phyloP scores from a whole-genome alignment of 169 alveolate genomes.

The Plasmodium knowlesi region DNA sequence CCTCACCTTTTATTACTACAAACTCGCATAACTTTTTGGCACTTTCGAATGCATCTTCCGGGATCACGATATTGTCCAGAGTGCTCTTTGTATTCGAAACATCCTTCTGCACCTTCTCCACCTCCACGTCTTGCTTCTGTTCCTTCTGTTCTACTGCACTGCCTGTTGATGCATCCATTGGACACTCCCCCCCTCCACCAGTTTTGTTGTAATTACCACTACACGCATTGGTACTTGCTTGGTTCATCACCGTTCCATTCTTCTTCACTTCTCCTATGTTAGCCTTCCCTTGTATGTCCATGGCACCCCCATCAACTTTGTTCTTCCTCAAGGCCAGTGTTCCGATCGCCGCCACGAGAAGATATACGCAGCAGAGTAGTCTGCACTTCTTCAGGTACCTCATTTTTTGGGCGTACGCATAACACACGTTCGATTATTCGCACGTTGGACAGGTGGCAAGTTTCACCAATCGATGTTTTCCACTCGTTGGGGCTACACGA shows the following conservation, averaged over 20 bases:
- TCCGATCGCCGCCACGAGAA: background rate
- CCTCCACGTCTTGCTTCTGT: background rate
- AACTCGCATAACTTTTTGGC: slow-evolving; percentile 38
- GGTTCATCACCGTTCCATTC: background rate
- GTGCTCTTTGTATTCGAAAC: background rate
- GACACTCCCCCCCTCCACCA: background rate
- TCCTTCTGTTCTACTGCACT: background rate
- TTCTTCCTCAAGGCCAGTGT: background rate
- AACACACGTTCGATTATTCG: background rate
- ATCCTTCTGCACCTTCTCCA: background rate
- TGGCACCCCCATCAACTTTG: background rate
- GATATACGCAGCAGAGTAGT: background rate
- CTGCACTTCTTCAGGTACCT: background rate
- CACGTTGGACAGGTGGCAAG: background rate
- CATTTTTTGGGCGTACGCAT: background rate
- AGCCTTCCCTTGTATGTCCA: background rate
- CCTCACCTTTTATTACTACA: slow-evolving; percentile 15
- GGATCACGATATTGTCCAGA: slow-evolving; percentile 2
- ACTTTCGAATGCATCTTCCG: slow-evolving; percentile 35
- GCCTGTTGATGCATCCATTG: background rate
- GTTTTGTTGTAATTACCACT: background rate
- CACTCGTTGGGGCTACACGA: background rate
- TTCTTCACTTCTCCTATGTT: background rate
- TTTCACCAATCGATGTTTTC: background rate
- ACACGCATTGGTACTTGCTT: background rate